Evolutionary conservation across 768 basidiomycete genomes (phyloP).

Genomic region (Punctularia strigosozonata): DNA sequence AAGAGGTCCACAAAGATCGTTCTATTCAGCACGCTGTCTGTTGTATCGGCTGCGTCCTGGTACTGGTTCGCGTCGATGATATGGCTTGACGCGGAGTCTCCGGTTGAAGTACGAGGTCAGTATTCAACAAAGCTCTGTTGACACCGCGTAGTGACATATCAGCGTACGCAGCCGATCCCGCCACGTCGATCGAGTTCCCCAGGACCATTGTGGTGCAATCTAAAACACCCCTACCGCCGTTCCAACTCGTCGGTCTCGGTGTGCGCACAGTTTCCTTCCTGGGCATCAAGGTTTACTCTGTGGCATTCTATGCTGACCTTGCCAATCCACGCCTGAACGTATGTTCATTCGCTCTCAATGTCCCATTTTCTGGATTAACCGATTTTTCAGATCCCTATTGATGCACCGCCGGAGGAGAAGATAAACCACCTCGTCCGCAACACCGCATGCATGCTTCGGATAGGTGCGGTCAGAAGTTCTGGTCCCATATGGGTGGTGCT

Average conservation of each 20-base stretch:
- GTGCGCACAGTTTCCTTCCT: constrained; percentile 86
- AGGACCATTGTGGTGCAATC: constrained; percentile 51
- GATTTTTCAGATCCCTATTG: constrained; percentile 34
- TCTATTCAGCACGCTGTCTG: no score
- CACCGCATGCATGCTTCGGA: constrained; percentile 61
- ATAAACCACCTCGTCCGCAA: constrained; percentile 55
- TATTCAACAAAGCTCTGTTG: no score
- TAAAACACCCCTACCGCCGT: constrained; percentile 45
- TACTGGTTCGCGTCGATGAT: no score
- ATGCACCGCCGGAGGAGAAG: constrained; percentile 57
- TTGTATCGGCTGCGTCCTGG: no score
- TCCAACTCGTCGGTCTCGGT: constrained; percentile 73
- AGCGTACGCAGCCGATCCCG: constrained; percentile 66
- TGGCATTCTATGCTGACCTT: constrained; percentile 84
- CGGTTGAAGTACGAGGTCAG: no score
- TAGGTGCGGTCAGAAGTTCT: no score
- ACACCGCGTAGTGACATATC: no score
- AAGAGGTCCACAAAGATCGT: no score
- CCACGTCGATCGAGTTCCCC: constrained; percentile 66
- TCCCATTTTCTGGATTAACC: background rate
- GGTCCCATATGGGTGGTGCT: no score
- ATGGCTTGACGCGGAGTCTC: no score
- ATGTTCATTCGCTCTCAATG: constrained; percentile 6
- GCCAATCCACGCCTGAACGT: constrained; percentile 52
- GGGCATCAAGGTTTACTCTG: constrained; percentile 78